Percentiles rank a stretch among this genome's conserved stretches.
Conservation (phyloP, 768 basidiomycete genomes). For the Hemileccinum rubropunctum region DNA sequence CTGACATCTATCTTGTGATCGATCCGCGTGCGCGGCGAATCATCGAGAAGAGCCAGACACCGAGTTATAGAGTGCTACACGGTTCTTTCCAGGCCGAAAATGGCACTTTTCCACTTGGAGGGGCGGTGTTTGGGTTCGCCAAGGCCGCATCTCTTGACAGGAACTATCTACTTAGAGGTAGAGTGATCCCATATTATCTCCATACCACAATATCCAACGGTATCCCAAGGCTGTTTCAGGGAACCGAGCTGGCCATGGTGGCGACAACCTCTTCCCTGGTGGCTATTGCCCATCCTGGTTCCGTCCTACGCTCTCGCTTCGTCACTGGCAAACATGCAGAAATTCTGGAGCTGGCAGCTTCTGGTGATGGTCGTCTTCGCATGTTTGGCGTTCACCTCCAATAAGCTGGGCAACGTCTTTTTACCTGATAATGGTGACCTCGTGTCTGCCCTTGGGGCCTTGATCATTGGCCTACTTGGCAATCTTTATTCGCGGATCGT, state of each 20-base stretch:
- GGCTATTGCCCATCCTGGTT: constrained; percentile 74
- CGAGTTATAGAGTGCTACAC: constrained; percentile 47
- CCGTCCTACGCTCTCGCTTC: constrained; percentile 73
- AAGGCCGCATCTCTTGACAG: constrained; percentile 31
- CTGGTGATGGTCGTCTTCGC: constrained; percentile 82
- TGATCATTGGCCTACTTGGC: constrained; percentile 75
- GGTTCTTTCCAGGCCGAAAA: constrained; percentile 53
- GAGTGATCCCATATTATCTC: neutral
- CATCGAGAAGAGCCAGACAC: constrained; percentile 30
- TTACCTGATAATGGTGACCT: constrained; percentile 70
- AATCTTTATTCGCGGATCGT: constrained; percentile 77
- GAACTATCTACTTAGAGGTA: constrained; percentile 33
- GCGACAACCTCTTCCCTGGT: constrained; percentile 76
- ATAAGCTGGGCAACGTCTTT: constrained; percentile 56
- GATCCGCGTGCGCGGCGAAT: constrained; percentile 52
- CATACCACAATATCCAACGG: constrained; percentile 27
- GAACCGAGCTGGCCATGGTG: constrained; percentile 76
- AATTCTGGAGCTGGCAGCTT: constrained; percentile 65
- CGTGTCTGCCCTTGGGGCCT: constrained; percentile 74
- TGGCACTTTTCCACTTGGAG: constrained; percentile 39
- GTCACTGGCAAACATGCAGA: constrained; percentile 76
- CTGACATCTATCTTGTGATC: constrained; percentile 73
- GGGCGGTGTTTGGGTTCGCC: constrained; percentile 49
- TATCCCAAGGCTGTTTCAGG: constrained; percentile 64
- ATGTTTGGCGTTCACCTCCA: constrained; percentile 70